Conservation (phyloP, 495 filamentous ascomycete genomes). For the Ascobolus immersus region DNA sequence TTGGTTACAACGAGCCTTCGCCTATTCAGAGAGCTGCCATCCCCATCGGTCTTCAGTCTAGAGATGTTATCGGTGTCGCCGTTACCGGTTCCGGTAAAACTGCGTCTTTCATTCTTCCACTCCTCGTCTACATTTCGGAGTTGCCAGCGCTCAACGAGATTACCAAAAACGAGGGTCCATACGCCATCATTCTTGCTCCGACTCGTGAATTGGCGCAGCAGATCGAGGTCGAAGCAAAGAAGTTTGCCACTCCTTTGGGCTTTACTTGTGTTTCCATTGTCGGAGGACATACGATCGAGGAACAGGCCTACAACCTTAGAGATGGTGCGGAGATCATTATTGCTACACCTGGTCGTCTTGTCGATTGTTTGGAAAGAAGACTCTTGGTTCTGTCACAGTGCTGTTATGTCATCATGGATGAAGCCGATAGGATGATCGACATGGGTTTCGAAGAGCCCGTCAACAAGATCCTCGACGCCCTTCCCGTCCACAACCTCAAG, state of each 20-base stretch:
- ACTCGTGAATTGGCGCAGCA: slow-evolving; percentile 98
- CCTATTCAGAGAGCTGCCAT: slow-evolving; percentile 86
- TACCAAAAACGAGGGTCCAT: slow-evolving; percentile 88
- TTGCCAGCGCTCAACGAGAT: slow-evolving; percentile 61
- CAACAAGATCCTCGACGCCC: slow-evolving; percentile 94
- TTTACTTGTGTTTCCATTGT: slow-evolving; percentile 95
- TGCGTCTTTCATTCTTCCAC: slow-evolving; percentile 74
- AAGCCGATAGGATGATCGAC: slow-evolving; percentile 98
- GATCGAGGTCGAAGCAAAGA: slow-evolving; percentile 82
- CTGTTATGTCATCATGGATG: slow-evolving; percentile 96
- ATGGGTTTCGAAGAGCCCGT: slow-evolving; percentile 93
- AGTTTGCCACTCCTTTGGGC: slow-evolving; percentile 73
- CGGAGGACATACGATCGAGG: slow-evolving; percentile 84
- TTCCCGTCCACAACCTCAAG: slow-evolving; percentile 86
- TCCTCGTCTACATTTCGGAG: slow-evolving; percentile 91
- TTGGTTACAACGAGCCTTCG: slow-evolving; percentile 83
- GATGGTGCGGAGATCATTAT: slow-evolving; percentile 97
- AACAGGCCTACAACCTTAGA: slow-evolving; percentile 79
- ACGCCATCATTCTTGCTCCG: slow-evolving; percentile 84
- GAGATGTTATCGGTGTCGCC: slow-evolving; percentile 92
- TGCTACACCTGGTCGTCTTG: slow-evolving; percentile 84
- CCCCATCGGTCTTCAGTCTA: slow-evolving; percentile 73
- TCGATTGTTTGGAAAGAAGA: slow-evolving; percentile 87
- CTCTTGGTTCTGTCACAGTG: slow-evolving; percentile 81
- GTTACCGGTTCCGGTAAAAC: slow-evolving; percentile 99